A percentile compares a stretch with the other conserved stretches of the same genome.
Evolutionary conservation across 176 grass and related monocot genomes (phyloP).

Genomic region (Aegilops speltoides): DNA sequence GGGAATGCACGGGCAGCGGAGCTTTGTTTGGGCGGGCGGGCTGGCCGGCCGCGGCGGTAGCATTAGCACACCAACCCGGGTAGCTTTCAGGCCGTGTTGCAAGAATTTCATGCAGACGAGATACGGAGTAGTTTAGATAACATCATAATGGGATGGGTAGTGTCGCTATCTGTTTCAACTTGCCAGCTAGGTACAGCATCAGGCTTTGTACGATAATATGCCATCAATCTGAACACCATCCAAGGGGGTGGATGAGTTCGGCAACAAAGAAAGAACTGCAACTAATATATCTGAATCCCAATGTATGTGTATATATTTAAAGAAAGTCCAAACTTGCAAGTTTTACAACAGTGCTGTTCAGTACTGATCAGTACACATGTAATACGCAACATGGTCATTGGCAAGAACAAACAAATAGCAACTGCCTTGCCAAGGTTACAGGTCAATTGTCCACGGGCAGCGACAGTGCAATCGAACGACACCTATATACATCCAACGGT

Average conservation of each 20-base stretch:
- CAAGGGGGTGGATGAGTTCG: background rate
- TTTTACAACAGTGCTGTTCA: slow-evolving; percentile 18
- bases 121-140: too few relatives aligned
- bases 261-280: background rate
- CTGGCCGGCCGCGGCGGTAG: background rate
- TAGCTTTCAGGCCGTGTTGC: background rate
- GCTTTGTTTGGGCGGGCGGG: too few relatives aligned
- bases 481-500: slow-evolving; percentile 24
- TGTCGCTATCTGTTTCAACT: too few relatives aligned
- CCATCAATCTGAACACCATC: background rate
- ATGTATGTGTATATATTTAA: background rate
- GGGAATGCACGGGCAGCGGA: too few relatives aligned
- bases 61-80: background rate
- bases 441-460: slow-evolving; percentile 1
- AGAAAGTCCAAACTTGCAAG: background rate
- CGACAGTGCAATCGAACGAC: background rate
- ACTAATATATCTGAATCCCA: background rate
- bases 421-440: slow-evolving; percentile 39
- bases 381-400: slow-evolving; percentile 17
- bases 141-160: too few relatives aligned
- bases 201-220: background rate
- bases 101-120: background rate
- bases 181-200: too few relatives aligned
- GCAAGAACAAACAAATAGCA: slow-evolving; percentile 55
- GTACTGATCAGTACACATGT: slow-evolving; percentile 18